These are phyloP conservation scores for Candolleomyces efflorescens DNA, from an alignment of 768 basidiomycete genomes.

Conservation along the genomic window DNA sequence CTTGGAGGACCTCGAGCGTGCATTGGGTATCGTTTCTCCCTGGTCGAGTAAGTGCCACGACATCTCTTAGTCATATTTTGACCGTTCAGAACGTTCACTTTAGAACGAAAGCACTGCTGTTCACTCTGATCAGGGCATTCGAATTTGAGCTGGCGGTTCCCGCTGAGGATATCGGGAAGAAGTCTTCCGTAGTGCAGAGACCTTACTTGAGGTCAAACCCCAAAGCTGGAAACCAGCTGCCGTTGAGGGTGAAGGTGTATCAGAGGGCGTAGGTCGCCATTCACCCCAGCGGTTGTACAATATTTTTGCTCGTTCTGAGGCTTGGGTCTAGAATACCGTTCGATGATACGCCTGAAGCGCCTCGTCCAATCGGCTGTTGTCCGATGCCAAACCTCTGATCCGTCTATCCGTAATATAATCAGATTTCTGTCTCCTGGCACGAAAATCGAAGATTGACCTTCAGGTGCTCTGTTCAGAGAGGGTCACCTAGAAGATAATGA, in stretches of 20 bases:
- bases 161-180: slow-evolving; percentile 35
- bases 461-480: too few species aligned
- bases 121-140: slow-evolving; percentile 48
- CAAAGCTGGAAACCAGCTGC: slow-evolving; percentile 36
- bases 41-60: slow-evolving; percentile 45
- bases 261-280: neutral
- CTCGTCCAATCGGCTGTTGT: too few species aligned
- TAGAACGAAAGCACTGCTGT: slow-evolving; percentile 34
- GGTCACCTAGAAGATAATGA: too few species aligned
- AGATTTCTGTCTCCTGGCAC: too few species aligned
- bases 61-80: neutral
- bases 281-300: too few species aligned
- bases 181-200: slow-evolving; percentile 31
- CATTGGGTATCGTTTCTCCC: slow-evolving; percentile 62
- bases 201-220: slow-evolving; percentile 40
- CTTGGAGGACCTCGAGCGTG: slow-evolving; percentile 59
- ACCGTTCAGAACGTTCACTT: neutral
- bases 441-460: too few species aligned
- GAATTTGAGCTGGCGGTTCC: slow-evolving; percentile 54
- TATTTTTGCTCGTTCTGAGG: too few species aligned
- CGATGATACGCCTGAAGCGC: too few species aligned
- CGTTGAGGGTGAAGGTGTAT: slow-evolving; percentile 28
- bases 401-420: too few species aligned
- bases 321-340: too few species aligned
- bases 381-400: too few species aligned